Percentiles rank a stretch among this genome's conserved stretches.
phyloP scores from a whole-genome alignment of 352 stramenopile species.

The Thraustotheca clavata region DNA sequence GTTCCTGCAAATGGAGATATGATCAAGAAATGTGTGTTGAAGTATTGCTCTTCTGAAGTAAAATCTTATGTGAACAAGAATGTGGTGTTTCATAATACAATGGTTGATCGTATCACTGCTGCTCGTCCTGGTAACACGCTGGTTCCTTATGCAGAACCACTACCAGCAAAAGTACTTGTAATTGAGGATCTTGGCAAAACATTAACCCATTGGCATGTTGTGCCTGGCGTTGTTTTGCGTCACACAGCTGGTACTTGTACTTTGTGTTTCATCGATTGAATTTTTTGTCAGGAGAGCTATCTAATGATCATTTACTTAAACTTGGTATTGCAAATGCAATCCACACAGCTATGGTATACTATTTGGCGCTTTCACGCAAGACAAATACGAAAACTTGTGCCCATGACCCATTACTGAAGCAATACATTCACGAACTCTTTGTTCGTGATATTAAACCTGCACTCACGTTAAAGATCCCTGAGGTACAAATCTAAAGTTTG shows the following conservation, averaged over 20 bases:
- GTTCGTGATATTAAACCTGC: constrained; percentile 64
- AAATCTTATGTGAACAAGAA: constrained; percentile 33
- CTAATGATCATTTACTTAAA: constrained; percentile 85
- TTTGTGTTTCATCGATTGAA: constrained; percentile 8
- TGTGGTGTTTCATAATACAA: constrained; percentile 76
- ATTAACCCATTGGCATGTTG: constrained; percentile 29
- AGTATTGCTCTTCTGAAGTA: constrained; percentile 26
- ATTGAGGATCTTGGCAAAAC: constrained; percentile 47
- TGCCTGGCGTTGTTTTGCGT: constrained; percentile 48
- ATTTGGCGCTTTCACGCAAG: constrained; percentile 41
- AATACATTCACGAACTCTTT: constrained; percentile 81
- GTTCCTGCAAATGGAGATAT: constrained; percentile 51
- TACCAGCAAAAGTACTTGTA: constrained; percentile 49
- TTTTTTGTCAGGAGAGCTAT: constrained; percentile 33
- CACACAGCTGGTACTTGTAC: constrained; percentile 9
- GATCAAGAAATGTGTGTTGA: constrained; percentile 37
- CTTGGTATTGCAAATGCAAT: constrained; percentile 87
- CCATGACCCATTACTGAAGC: constrained; percentile 31
- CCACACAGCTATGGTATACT: constrained; percentile 86
- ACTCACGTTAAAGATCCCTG: constrained; percentile 25
- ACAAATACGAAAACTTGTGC: constrained; percentile 32
- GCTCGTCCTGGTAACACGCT: constrained; percentile 35
- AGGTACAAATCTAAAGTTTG: constrained; percentile 14
- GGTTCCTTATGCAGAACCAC: constrained; percentile 51
- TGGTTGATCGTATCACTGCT: constrained; percentile 71